phyloP scores from a whole-genome alignment of 2,329 filamentous ascomycete genomes.

The Epichloe typhina region DNA sequence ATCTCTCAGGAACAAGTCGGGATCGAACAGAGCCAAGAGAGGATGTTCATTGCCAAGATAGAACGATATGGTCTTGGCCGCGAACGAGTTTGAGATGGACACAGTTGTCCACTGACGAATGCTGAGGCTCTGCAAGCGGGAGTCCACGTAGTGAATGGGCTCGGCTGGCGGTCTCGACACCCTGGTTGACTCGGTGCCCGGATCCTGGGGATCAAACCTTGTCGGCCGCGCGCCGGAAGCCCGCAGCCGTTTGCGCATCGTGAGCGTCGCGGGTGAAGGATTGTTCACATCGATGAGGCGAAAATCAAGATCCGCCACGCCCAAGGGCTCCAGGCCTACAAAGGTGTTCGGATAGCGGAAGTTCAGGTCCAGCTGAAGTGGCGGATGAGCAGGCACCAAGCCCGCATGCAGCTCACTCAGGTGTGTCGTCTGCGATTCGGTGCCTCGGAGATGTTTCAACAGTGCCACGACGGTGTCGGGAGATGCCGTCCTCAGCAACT shows the following conservation, averaged over 20 bases:
- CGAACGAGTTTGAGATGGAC: not conserved
- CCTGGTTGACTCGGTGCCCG: not conserved
- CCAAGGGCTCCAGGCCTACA: not conserved
- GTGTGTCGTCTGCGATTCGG: not conserved
- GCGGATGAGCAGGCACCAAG: not conserved
- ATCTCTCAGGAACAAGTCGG: not conserved
- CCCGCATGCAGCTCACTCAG: not conserved
- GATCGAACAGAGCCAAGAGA: not conserved
- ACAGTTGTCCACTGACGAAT: conserved; percentile 1
- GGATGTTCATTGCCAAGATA: conserved; percentile 1
- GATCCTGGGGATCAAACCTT: not conserved
- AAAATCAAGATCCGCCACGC: not conserved
- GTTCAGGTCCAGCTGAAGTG: not conserved
- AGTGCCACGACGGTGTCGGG: not conserved
- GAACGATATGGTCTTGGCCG: not conserved
- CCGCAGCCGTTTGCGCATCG: not conserved
- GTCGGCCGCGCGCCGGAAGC: not conserved
- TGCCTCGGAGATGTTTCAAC: not conserved
- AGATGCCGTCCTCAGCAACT: not conserved
- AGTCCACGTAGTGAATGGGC: not conserved
- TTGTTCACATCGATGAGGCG: not conserved
- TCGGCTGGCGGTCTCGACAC: not conserved
- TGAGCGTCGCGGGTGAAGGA: not conserved
- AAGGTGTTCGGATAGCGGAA: not conserved
- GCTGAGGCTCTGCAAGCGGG: not conserved